Evolutionary conservation across 148 eudicot genomes (phyloP).

Genomic region (Rhododendron griersonianum): DNA sequence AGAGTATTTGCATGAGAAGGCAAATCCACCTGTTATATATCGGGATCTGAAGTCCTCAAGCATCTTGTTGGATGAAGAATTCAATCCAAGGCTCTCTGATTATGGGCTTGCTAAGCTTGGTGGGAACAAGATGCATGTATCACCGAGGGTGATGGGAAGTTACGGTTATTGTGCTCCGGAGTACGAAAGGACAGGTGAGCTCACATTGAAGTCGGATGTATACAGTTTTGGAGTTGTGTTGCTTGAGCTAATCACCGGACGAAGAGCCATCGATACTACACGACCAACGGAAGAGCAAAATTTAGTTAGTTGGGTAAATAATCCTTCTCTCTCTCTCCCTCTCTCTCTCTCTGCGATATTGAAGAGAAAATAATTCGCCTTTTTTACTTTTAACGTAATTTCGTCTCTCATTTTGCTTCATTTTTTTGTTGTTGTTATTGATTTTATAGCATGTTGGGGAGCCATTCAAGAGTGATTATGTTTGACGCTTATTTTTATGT

Average conservation of each 20-base stretch:
- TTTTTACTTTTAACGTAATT: not conserved
- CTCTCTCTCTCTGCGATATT: not conserved
- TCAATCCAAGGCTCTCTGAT: conserved; percentile 54
- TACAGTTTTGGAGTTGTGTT: conserved; percentile 65
- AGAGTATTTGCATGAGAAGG: conserved; percentile 55
- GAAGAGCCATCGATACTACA: conserved; percentile 53
- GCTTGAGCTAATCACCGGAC: conserved; percentile 57
- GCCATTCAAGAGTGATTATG: not conserved
- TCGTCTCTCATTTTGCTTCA: not conserved
- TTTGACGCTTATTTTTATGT: conserved; percentile 11
- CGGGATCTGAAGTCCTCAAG: conserved; percentile 57
- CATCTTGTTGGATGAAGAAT: conserved; percentile 42
- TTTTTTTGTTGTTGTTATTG: not conserved
- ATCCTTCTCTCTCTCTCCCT: not conserved
- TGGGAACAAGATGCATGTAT: conserved; percentile 29
- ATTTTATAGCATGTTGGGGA: not conserved
- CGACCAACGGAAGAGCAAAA: conserved; percentile 53
- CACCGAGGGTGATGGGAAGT: conserved; percentile 61
- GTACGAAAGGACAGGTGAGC: conserved; percentile 50
- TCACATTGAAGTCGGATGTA: conserved; percentile 56
- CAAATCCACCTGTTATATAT: conserved; percentile 52
- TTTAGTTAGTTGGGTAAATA: conserved; percentile 52
- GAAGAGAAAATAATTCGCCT: not conserved
- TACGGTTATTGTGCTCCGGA: conserved; percentile 65
- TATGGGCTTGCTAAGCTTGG: conserved; percentile 49